Base-by-base conservation (phyloP, 2,329 filamentous ascomycete species). In the Nectriaceae sp. region DNA sequence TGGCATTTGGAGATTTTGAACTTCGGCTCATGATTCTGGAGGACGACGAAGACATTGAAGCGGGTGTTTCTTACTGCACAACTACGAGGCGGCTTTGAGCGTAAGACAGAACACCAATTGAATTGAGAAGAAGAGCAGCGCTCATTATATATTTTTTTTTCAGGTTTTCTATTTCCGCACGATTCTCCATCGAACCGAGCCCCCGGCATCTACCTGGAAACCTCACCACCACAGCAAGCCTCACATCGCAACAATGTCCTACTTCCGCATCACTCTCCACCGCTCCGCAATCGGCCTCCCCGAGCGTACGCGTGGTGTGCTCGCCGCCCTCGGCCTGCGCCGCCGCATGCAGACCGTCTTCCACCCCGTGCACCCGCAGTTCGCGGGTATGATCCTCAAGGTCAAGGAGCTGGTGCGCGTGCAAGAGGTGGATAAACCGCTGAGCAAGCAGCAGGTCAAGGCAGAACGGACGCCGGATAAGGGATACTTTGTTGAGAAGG, bases 401-500 rank as follows among this genome's bases (percentile, higher is more conserved):
- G 90, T 97, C 61, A 97, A 97, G 77, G 92, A 97, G 74, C 76
- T 97, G 54, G 89, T 97, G 39, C 78, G 83, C 45, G 90, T 96
- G 29, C 76, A 84, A 58, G 91, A 96, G 73, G 90, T 95, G 38
- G 83, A 85, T 26, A 68, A 73, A 53, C 69, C 79, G 24, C 67
- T 90, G 71, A 85, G 78, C 6, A 82, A 83, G 65, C 70, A 73
- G 47, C 82, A 96, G 75, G 78, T 96, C 64, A 84, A 84, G 72
- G 81, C 78, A 43, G 76, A 82, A 71, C 75, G 92, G 69, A 84
- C 79, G 69, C 90, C 91, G 3, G 89, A 93, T 52, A 75, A 78
- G 1, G 92, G 92, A 2, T 97, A 91, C 64, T 93, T 85, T 61
- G 66, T 96, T 51, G 90, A 96, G 78, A 85, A 67, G 69, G 65